These are phyloP conservation scores for Papiliotrema fonsecae DNA, from an alignment of 1,284 basidiomycete genomes.

Conservation along the genomic window DNA sequence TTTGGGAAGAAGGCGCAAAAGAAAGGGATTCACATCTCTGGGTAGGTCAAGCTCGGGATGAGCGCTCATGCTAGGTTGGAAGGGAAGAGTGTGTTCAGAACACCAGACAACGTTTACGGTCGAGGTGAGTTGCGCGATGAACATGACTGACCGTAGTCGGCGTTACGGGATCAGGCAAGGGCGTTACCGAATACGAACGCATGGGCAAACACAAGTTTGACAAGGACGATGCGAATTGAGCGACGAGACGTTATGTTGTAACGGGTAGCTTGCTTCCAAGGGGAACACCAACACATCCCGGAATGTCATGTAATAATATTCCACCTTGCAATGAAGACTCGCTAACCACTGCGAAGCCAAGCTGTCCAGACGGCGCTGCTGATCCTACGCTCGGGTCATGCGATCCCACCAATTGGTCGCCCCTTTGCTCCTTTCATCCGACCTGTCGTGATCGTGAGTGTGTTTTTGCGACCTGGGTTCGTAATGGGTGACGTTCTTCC, in stretches of 20 bases:
- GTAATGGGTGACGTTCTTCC: too few relatives aligned
- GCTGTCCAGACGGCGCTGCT: too few relatives aligned
- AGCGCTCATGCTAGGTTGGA: conserved; percentile 50
- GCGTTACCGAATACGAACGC: conserved; percentile 75
- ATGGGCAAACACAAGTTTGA: conserved; percentile 76
- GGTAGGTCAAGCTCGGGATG: conserved; percentile 47
- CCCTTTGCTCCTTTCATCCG: not conserved
- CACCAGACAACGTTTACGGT: conserved; percentile 87
- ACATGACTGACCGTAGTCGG: conserved; percentile 59
- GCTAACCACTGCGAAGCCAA: too few relatives aligned
- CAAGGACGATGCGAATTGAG: conserved; percentile 50
- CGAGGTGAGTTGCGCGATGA: conserved; percentile 12
- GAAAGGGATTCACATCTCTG: conserved; percentile 83
- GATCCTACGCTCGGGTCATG: not conserved
- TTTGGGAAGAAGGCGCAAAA: conserved; percentile 95
- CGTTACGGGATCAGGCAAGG: conserved; percentile 87
- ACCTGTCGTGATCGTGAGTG: not conserved
- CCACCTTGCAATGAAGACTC: too few relatives aligned
- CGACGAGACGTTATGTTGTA: conserved; percentile 13
- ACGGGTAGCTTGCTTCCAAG: not conserved
- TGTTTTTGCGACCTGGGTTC: not conserved
- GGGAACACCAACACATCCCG: not conserved
- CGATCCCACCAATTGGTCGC: not conserved
- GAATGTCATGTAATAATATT: not conserved
- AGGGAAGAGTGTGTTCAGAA: conserved; percentile 92